Conservation (phyloP, 805 yeast genomes). For the Wickerhamiella domercqiae region DNA sequence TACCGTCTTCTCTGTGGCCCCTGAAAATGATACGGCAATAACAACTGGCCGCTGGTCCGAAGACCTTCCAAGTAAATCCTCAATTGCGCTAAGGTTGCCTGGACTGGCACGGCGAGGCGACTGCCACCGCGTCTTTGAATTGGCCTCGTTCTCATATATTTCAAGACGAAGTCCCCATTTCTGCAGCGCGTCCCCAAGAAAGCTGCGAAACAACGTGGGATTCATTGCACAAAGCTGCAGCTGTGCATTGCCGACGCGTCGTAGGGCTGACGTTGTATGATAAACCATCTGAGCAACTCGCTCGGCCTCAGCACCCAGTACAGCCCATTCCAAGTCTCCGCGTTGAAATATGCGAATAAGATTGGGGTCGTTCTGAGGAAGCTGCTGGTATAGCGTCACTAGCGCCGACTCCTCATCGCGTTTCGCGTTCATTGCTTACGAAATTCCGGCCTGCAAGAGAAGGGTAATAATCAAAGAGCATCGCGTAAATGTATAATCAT, state of each 20-base stretch:
- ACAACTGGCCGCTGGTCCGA: conserved; percentile 38
- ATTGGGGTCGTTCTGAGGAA: conserved; percentile 12
- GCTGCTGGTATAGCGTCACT: conserved; percentile 16
- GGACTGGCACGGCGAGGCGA: conserved; percentile 59
- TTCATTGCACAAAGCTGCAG: conserved; percentile 47
- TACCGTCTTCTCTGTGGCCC: conserved; percentile 32
- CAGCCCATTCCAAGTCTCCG: conserved; percentile 59
- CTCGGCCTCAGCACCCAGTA: conserved; percentile 60
- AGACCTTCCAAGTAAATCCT: conserved; percentile 42
- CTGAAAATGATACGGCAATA: conserved; percentile 34
- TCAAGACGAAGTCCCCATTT: conserved; percentile 66
- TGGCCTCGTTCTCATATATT: conserved; percentile 42
- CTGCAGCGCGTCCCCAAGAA: conserved; percentile 51
- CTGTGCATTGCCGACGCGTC: conserved; percentile 25
- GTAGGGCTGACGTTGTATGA: conserved; percentile 69
- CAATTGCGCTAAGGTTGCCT: conserved; percentile 70
- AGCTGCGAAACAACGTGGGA: conserved; percentile 49
- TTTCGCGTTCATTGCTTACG: not conserved
- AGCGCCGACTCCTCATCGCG: conserved; percentile 29
- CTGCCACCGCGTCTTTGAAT: conserved; percentile 34
- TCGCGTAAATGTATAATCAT: too few species aligned
- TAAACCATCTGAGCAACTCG: conserved; percentile 72
- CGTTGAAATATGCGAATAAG: conserved; percentile 59
- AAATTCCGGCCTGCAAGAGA: not conserved
- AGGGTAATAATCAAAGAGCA: too few species aligned